These are phyloP conservation scores for Crithidia expoeki DNA, from an alignment of 208 protist species.

Conservation along the genomic window DNA sequence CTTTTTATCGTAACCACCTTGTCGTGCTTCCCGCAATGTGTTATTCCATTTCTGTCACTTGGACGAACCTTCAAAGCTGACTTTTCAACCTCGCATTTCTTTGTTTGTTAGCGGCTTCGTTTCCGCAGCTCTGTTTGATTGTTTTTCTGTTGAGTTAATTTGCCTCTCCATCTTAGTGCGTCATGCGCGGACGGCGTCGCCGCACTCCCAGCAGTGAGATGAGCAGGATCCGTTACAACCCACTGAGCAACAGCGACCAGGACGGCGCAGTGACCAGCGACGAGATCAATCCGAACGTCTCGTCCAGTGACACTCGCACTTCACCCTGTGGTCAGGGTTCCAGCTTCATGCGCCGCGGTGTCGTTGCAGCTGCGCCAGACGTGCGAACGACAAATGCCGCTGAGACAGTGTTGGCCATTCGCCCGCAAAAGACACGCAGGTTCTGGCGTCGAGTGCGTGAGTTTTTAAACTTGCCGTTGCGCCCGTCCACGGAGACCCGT, in stretches of 20 bases:
- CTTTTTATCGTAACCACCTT: too few relatives aligned
- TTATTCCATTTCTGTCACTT: too few relatives aligned
- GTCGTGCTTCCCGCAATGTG: too few relatives aligned
- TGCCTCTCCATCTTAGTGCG: not conserved
- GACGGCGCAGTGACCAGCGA: not conserved
- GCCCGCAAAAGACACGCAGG: conserved; percentile 23
- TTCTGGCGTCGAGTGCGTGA: conserved; percentile 22
- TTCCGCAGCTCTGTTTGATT: conserved; percentile 3
- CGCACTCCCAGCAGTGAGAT: conserved; percentile 18
- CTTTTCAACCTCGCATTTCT: not conserved
- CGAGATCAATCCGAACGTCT: not conserved
- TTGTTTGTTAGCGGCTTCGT: conserved; percentile 1
- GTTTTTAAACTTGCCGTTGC: conserved; percentile 38
- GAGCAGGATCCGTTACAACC: conserved; percentile 23
- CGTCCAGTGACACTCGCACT: not conserved
- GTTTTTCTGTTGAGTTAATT: conserved; percentile 17
- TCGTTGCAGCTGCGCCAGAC: not conserved
- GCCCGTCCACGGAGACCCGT: conserved; percentile 38
- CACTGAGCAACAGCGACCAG: conserved; percentile 12
- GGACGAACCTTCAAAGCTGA: too few relatives aligned
- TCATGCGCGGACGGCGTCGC: conserved; percentile 13
- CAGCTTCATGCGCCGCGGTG: too few relatives aligned
- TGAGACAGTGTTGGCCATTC: conserved; percentile 27
- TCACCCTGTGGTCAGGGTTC: not conserved
- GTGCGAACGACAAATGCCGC: not conserved